Evolutionary conservation across 108 stramenopile genomes (phyloP).

Genomic region (Conticribra weissflogii): DNA sequence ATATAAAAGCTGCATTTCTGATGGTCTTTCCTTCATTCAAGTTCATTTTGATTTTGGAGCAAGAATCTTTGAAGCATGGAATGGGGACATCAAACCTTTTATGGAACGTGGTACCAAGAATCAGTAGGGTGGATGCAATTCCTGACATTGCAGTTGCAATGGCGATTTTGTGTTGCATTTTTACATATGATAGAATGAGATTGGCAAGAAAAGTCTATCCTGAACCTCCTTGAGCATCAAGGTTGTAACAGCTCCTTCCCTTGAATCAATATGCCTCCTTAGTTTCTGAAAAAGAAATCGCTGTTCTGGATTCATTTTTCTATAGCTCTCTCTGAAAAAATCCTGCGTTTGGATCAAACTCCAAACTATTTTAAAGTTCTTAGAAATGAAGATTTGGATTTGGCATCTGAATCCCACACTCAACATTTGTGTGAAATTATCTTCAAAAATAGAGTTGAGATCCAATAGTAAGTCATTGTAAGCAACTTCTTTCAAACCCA

Average conservation of each 20-base stretch:
- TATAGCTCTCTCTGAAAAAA: too few relatives aligned
- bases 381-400: too few relatives aligned
- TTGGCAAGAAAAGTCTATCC: constrained; percentile 7
- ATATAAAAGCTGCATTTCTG: background rate
- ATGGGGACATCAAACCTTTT: constrained; percentile 8
- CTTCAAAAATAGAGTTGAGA: too few relatives aligned
- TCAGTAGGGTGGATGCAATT: constrained; percentile 16
- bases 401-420: too few relatives aligned
- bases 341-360: too few relatives aligned
- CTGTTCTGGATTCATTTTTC: background rate
- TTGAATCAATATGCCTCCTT: background rate
- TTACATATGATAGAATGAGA: constrained; percentile 6
- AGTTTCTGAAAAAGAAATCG: background rate
- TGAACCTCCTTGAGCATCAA: background rate
- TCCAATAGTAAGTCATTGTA: too few relatives aligned
- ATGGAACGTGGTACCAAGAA: constrained; percentile 13
- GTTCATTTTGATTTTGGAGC: background rate
- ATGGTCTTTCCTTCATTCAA: constrained; percentile 5
- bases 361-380: too few relatives aligned
- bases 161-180: constrained; percentile 1
- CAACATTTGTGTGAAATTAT: too few relatives aligned
- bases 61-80: constrained; percentile 1
- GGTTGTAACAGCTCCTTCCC: background rate
- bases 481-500: too few relatives aligned
- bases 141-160: constrained; percentile 5